Base-by-base conservation (phyloP, 345 rosid genomes). In the Moricandia arvensis region DNA sequence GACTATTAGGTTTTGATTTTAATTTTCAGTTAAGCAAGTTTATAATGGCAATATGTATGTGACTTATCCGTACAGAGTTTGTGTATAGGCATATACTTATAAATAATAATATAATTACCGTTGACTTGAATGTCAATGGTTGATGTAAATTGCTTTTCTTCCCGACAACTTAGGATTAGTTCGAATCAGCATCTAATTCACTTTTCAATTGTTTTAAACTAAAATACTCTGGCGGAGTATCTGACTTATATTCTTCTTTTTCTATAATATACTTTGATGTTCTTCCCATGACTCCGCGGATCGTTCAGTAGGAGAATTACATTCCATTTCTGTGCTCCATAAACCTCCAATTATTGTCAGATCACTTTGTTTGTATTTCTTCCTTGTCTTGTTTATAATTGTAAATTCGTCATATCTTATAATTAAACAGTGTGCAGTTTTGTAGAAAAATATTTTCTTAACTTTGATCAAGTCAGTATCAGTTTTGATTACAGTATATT, bases 131-230 rank as follows among this genome's bases (percentile, higher is more conserved):
- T 64, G 76, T 71, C 72, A 77, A 71, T 60, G 66, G 43, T 49
- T 65, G 64, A 11, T 49, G 57, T 17, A 8, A 59, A 37, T 47
- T 61, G 59, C 49, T 66, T 66, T 63, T 71, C 47, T 59, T 37
- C 31, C 73, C 81, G 69, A 78, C 77, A 72, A 66, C 81, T 66
- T 72, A 59, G 69, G 77, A 78, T 78, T 72, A 72, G 73, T 37
- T 66, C 69, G 77, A 78, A 78, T 78, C 81, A 78, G 77, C 77
- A 78, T 72, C 73, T 49, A 72, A 17, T 66, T 72, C 63, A 12
- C 2, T 59, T 17, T 55, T 57, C 11, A 2, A 24, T 59, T 57
- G 26, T 58, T 15, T 24, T 7, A 9, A 15, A 41, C 11, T 54
- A 8, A 13, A 54, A 69, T 59, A 69, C 55, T 1, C 0, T 29